phyloP scores from a whole-genome alignment of 2,329 filamentous ascomycete species.

The Truncatella angustata region DNA sequence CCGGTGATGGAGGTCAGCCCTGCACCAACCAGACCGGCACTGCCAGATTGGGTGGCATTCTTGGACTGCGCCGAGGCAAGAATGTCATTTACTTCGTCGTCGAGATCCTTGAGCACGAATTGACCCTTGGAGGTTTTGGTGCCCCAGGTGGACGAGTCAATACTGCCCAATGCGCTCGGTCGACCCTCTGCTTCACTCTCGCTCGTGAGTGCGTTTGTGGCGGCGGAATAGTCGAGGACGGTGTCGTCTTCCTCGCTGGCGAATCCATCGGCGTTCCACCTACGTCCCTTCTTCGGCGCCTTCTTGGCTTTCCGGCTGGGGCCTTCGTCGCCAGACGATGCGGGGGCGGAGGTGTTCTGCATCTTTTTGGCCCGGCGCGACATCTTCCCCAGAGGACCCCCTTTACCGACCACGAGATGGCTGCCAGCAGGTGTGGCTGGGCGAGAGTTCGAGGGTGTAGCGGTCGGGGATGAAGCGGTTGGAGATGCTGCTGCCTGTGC shows the following conservation, averaged over 20 bases:
- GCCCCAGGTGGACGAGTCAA: slow-evolving; percentile 81
- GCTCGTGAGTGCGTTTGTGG: slow-evolving; percentile 44
- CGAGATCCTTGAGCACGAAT: slow-evolving; percentile 89
- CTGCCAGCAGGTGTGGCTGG: slow-evolving; percentile 68
- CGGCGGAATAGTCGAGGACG: slow-evolving; percentile 85
- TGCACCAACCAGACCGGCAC: slow-evolving; percentile 70
- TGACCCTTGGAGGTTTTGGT: slow-evolving; percentile 82
- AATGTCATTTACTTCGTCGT: slow-evolving; percentile 90
- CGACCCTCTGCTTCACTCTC: slow-evolving; percentile 52
- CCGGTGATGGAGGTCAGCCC: slow-evolving; percentile 81
- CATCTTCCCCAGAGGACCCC: slow-evolving; percentile 71
- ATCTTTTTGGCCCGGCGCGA: slow-evolving; percentile 76
- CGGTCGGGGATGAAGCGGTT: slow-evolving; percentile 66
- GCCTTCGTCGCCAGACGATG: slow-evolving; percentile 82
- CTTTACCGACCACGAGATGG: slow-evolving; percentile 71
- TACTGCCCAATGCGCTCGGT: slow-evolving; percentile 64
- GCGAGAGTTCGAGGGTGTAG: slow-evolving; percentile 73
- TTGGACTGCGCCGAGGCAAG: slow-evolving; percentile 75
- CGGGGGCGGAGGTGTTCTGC: slow-evolving; percentile 59
- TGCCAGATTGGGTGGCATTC: slow-evolving; percentile 41
- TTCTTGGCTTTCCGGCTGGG: slow-evolving; percentile 60
- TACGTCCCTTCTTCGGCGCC: slow-evolving; percentile 76
- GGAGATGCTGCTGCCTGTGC: slow-evolving; percentile 44
- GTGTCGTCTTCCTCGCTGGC: slow-evolving; percentile 80
- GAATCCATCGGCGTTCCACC: slow-evolving; percentile 87